A percentile compares a stretch with the other conserved stretches of the same genome.
Conservation (phyloP, 805 yeast species). For the Lachancea mirantina region DNA sequence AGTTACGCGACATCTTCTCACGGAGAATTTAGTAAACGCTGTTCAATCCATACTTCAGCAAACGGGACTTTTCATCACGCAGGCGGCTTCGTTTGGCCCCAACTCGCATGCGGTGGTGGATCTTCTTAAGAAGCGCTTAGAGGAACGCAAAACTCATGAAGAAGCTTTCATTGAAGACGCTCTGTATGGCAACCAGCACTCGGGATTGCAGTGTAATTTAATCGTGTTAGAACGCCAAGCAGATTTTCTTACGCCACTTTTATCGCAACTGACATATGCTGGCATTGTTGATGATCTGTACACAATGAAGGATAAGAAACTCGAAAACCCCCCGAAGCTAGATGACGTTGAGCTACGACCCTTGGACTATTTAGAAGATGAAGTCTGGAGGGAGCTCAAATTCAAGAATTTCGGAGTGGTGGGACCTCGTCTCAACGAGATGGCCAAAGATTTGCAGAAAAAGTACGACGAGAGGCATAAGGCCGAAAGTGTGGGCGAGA, state of each 20-base stretch:
- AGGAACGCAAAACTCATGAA: conserved; percentile 10
- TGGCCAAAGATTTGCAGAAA: conserved; percentile 64
- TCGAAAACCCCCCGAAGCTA: conserved; percentile 16
- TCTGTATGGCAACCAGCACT: conserved; percentile 32
- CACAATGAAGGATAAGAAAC: conserved; percentile 30
- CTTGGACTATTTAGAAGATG: conserved; percentile 19
- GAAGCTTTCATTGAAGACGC: conserved; percentile 22
- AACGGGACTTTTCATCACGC: conserved; percentile 22
- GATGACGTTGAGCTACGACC: conserved; percentile 15
- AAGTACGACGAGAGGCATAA: conserved; percentile 56
- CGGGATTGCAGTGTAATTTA: conserved; percentile 54
- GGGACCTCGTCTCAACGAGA: conserved; percentile 61
- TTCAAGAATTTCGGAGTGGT: conserved; percentile 72
- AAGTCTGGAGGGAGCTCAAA: conserved; percentile 39
- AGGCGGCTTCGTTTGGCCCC: conserved; percentile 22
- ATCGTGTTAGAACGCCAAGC: conserved; percentile 71
- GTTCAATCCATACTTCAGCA: conserved; percentile 16
- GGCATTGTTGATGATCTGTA: conserved; percentile 76
- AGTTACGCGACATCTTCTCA: conserved; percentile 21
- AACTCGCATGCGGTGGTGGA: conserved; percentile 18
- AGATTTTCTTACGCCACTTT: conserved; percentile 63
- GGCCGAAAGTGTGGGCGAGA: conserved; percentile 54
- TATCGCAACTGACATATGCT: conserved; percentile 71
- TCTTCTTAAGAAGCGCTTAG: conserved; percentile 15
- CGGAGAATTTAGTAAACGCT: conserved; percentile 25